Percentiles rank a stretch among this genome's conserved stretches.
Evolutionary conservation across 257 asterid genomes (phyloP).

Genomic region (Misopates orontium): DNA sequence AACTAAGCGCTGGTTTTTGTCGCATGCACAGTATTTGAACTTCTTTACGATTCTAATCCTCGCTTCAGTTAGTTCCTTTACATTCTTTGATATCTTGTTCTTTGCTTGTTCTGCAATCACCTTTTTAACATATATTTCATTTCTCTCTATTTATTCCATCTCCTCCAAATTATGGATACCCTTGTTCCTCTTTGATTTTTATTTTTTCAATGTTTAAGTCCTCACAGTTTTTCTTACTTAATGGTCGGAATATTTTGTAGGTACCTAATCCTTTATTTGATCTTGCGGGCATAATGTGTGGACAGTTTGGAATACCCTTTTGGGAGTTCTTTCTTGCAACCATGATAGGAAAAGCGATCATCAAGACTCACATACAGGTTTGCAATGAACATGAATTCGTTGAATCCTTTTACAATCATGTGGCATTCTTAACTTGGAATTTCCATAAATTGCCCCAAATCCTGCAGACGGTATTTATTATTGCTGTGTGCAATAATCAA

Average conservation of each 20-base stretch:
- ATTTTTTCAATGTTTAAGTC: too few relatives aligned
- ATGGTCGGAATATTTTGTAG: conserved; percentile 35
- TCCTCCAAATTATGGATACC: too few relatives aligned
- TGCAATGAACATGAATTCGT: too few relatives aligned
- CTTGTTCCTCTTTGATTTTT: too few relatives aligned
- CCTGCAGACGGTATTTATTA: conserved; percentile 81
- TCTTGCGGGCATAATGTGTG: conserved; percentile 98
- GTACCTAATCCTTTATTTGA: conserved; percentile 95
- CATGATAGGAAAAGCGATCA: conserved; percentile 80
- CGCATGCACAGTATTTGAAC: conserved; percentile 74
- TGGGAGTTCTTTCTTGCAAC: conserved; percentile 92
- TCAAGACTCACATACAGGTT: conserved; percentile 96
- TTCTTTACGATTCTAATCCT: conserved; percentile 71
- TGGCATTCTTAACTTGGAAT: conserved; percentile 2
- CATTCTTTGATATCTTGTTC: neutral
- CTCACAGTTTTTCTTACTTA: too few relatives aligned
- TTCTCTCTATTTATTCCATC: too few relatives aligned
- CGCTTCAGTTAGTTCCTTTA: conserved; percentile 67
- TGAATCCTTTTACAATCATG: neutral
- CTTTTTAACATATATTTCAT: too few relatives aligned
- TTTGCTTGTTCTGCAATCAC: too few relatives aligned
- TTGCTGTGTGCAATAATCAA: conserved; percentile 89
- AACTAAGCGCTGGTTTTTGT: conserved; percentile 66
- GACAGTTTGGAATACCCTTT: conserved; percentile 89
- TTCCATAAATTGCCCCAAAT: neutral